phyloP scores from a whole-genome alignment of 2,329 filamentous ascomycete genomes.

The Trichoderma brevicompactum region DNA sequence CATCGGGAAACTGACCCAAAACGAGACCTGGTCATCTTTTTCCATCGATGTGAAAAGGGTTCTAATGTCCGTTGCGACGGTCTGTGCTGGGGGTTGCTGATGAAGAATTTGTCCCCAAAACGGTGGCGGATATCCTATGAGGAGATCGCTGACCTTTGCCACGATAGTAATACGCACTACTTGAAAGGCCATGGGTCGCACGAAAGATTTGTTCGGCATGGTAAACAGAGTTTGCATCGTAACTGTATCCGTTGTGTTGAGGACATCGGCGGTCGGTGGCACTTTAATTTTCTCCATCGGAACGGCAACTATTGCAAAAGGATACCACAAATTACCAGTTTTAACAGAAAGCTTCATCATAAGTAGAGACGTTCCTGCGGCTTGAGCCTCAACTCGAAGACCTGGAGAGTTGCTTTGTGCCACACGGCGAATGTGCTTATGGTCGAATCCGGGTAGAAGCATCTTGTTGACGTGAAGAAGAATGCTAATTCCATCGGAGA shows the following conservation, averaged over 20 bases:
- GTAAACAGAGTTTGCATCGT: background rate
- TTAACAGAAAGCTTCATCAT: too few species aligned
- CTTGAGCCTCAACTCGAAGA: conserved; percentile 8
- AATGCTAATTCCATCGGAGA: background rate
- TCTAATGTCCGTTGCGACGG: background rate
- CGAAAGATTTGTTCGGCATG: background rate
- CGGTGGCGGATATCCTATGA: too few species aligned
- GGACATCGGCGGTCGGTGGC: background rate
- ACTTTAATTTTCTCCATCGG: background rate
- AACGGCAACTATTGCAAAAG: background rate
- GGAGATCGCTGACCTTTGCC: too few species aligned
- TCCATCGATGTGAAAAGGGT: background rate
- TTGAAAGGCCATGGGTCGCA: too few species aligned
- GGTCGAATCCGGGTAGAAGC: background rate
- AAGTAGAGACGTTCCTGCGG: background rate
- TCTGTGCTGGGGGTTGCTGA: background rate
- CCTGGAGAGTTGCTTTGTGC: background rate
- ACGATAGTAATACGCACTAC: too few species aligned
- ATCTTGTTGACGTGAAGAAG: background rate
- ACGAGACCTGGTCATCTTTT: background rate
- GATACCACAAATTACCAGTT: too few species aligned
- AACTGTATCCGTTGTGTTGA: background rate
- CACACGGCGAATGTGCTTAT: background rate
- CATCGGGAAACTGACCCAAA: background rate
- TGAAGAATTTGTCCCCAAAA: background rate